Percentiles rank a stretch among this genome's conserved stretches.
These are phyloP conservation scores for Bremia lactucae DNA, from an alignment of 352 stramenopile genomes.

Conservation along the genomic window DNA sequence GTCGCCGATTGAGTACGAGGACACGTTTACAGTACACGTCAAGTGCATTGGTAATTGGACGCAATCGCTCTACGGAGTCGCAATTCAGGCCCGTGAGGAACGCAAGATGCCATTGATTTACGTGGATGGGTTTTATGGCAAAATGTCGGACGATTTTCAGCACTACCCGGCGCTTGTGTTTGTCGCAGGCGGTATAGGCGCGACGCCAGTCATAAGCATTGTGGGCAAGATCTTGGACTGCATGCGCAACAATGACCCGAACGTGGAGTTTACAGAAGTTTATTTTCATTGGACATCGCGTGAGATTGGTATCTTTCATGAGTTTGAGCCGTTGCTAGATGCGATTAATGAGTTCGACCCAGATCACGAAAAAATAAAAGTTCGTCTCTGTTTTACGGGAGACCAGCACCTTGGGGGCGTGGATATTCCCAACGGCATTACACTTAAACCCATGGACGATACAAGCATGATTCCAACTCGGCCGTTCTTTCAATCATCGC, in stretches of 20 bases:
- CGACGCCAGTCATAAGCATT: conserved; percentile 84
- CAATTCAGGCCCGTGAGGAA: conserved; percentile 66
- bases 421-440: conserved; percentile 63
- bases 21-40: conserved; percentile 77
- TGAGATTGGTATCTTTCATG: conserved; percentile 77
- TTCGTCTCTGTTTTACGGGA: conserved; percentile 69
- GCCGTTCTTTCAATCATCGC: conserved; percentile 63
- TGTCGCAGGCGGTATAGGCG: conserved; percentile 76
- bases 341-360: conserved; percentile 70
- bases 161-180: conserved; percentile 74
- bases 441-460: conserved; percentile 73
- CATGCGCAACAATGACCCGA: conserved; percentile 70
- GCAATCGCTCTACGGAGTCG: conserved; percentile 60
- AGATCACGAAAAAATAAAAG: conserved; percentile 50
- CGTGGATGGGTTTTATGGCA: conserved; percentile 76
- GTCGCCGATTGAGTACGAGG: conserved; percentile 73
- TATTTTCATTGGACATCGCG: conserved; percentile 82
- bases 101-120: conserved; percentile 75
- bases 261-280: conserved; percentile 54
- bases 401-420: conserved; percentile 68
- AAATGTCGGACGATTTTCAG: conserved; percentile 77
- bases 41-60: conserved; percentile 72
- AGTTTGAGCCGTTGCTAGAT: conserved; percentile 73
- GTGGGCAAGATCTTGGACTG: conserved; percentile 78
- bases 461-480: conserved; percentile 68